Percentiles rank a stretch among this genome's conserved stretches.
Conservation (phyloP, 2,329 filamentous ascomycete species). For the Penicillium sp. region DNA sequence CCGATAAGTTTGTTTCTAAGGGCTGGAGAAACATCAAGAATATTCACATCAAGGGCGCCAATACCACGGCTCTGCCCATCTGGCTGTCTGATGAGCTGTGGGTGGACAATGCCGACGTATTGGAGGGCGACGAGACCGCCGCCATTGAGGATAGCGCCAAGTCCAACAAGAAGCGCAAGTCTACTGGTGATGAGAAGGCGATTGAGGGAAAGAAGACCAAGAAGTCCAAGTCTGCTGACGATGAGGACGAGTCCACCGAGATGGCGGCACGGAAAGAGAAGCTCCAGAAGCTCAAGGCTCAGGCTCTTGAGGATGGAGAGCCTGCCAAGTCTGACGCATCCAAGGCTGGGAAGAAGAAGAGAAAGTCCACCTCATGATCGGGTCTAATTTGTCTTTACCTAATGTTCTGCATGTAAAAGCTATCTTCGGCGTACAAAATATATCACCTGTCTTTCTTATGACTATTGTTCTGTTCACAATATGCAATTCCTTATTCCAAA, state of each 20-base stretch:
- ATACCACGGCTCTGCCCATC: constrained; percentile 84
- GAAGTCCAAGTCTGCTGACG: constrained; percentile 35
- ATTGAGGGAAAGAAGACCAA: constrained; percentile 39
- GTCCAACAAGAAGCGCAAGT: constrained; percentile 54
- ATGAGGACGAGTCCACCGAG: constrained; percentile 35
- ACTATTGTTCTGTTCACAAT: not conserved
- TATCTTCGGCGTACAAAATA: constrained; percentile 32
- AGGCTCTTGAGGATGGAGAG: constrained; percentile 43
- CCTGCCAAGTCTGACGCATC: constrained; percentile 18
- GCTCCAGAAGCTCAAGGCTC: constrained; percentile 47
- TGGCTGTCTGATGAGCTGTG: constrained; percentile 92
- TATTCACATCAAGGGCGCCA: constrained; percentile 84
- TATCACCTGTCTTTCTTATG: constrained; percentile 25
- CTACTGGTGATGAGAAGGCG: constrained; percentile 29
- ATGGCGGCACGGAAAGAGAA: constrained; percentile 44
- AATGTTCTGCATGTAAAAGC: constrained; percentile 32
- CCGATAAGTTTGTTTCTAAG: constrained; percentile 75
- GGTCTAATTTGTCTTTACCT: constrained; percentile 21
- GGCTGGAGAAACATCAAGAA: constrained; percentile 81
- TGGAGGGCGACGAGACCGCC: constrained; percentile 46
- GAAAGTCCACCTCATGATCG: constrained; percentile 37
- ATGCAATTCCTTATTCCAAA: not conserved
- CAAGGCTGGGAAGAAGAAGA: constrained; percentile 36
- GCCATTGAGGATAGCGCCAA: constrained; percentile 32
- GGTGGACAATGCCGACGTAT: constrained; percentile 69